Percentiles rank a stretch among this genome's conserved stretches.
phyloP scores from a whole-genome alignment of 2,329 filamentous ascomycete genomes.

The Pyrenophora seminiperda region DNA sequence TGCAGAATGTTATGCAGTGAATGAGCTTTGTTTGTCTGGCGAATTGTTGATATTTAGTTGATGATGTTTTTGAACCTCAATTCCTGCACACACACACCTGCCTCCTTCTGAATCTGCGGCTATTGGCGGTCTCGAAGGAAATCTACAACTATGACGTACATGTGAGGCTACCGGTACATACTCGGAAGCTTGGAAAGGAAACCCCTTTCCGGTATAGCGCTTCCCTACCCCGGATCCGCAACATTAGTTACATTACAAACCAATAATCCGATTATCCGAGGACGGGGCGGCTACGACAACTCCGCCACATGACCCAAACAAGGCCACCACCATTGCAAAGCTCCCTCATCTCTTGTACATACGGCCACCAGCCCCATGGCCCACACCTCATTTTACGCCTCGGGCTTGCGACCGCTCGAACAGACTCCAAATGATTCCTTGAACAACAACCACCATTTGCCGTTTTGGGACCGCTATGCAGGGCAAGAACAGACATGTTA shows the following conservation, averaged over 20 bases:
- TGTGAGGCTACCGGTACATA: constrained; percentile 8
- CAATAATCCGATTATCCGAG: neutral
- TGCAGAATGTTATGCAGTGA: neutral
- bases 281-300: too few relatives aligned
- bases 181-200: neutral
- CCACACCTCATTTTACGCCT: too few relatives aligned
- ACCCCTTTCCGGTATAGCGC: constrained; percentile 6
- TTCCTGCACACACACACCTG: too few relatives aligned
- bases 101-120: neutral
- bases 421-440: too few relatives aligned
- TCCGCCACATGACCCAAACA: too few relatives aligned
- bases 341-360: too few relatives aligned
- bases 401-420: too few relatives aligned
- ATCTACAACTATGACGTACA: constrained; percentile 15
- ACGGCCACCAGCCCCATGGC: too few relatives aligned
- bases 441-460: constrained; percentile 6
- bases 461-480: neutral
- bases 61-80: too few relatives aligned
- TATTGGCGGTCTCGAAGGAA: neutral
- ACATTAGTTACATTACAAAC: neutral
- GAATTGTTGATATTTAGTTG: too few relatives aligned
- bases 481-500: neutral
- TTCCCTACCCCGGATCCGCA: constrained; percentile 1
- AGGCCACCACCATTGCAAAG: too few relatives aligned
- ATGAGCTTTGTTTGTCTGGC: too few relatives aligned